Conservation (phyloP, 2,329 filamentous ascomycete genomes). For the Microcyclosporella mali region DNA sequence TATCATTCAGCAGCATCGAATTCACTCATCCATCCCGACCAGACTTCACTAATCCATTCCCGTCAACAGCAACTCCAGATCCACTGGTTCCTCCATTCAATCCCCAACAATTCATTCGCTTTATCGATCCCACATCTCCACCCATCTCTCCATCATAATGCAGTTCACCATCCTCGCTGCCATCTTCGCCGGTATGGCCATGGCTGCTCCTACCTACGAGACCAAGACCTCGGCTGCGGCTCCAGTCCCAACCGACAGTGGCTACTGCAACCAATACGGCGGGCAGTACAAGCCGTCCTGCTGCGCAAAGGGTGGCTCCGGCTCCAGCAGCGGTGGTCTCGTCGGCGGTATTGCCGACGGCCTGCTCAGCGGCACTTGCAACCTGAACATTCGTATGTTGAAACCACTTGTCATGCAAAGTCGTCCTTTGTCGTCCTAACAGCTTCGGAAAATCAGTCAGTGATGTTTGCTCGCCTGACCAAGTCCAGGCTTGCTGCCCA, state of each 20-base stretch:
- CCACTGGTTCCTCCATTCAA: background rate
- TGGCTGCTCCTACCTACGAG: background rate
- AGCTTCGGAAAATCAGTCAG: too few relatives aligned
- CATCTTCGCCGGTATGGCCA: background rate
- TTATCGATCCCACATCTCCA: background rate
- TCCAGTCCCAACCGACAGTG: background rate
- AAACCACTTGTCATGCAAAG: background rate
- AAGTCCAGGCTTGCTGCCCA: constrained; percentile 7
- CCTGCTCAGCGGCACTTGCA: constrained; percentile 7
- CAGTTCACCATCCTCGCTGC: background rate
- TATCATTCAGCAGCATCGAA: too few relatives aligned
- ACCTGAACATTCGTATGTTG: constrained; percentile 7
- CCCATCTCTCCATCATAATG: constrained; percentile 3
- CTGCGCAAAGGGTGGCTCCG: constrained; percentile 3
- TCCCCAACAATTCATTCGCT: background rate
- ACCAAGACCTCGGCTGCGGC: background rate
- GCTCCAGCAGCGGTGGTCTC: background rate
- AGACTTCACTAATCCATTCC: too few relatives aligned
- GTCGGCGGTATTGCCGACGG: constrained; percentile 1
- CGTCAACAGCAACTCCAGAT: background rate
- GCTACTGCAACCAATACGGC: constrained; percentile 2
- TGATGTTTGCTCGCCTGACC: too few relatives aligned
- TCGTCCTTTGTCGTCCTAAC: too few relatives aligned
- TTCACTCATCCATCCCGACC: too few relatives aligned
- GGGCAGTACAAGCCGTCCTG: constrained; percentile 5